Base-by-base conservation (phyloP, 208 protist species). In the Wallacemonas sp. region DNA sequence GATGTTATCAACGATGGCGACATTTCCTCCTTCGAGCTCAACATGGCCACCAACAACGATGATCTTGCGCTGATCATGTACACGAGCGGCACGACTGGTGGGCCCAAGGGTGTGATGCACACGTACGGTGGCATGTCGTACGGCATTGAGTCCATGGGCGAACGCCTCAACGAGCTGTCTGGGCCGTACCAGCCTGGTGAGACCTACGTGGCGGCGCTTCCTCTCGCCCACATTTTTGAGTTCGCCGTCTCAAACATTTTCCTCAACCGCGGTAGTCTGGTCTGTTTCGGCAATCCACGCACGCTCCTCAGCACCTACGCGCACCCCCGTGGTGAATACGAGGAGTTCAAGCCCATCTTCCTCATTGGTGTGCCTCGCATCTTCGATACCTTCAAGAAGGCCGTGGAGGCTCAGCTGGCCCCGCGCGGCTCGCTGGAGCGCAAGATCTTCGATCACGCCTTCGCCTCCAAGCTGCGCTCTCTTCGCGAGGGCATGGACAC, bases 151-250 rank as follows among this genome's bases (percentile, higher is more conserved):
- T 57, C 49, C 2, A 57, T 75, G 54, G 49, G 46, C 5, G 55
- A 72, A 25, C 31, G 57, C 12, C 16, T 74, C 1, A 50, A 65
- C 42, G 68, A 76, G 20, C 32, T 86, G 12, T n/a, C 76, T 77
- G 72, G 42, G 22, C 32, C 74, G 20, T 67, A 70, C 25, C 48
- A 77, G 77, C 50, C 57, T 61, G 61, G 74, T 28, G 79, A 92
- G 31, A 61, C 66, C 3, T 83, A 91, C 50, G 61, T 85, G 22
- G 78, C 81, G 2, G 88, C 82, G 48, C 63, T 93, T 2, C 85
- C 87, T 14, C 69, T 92, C 14, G 87, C 85, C 12, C 87, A 92
- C 71, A 90, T 93, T 41, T 74, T 90, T 5, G 84, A 91, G 61
- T 72, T 87, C 33, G 44, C 65, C n/a, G 77, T 74, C 5, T 14